A percentile compares a stretch with the other conserved stretches of the same genome.
Evolutionary conservation across 2,329 filamentous ascomycete species (phyloP).

Genomic region (Cyphellophora europaea): DNA sequence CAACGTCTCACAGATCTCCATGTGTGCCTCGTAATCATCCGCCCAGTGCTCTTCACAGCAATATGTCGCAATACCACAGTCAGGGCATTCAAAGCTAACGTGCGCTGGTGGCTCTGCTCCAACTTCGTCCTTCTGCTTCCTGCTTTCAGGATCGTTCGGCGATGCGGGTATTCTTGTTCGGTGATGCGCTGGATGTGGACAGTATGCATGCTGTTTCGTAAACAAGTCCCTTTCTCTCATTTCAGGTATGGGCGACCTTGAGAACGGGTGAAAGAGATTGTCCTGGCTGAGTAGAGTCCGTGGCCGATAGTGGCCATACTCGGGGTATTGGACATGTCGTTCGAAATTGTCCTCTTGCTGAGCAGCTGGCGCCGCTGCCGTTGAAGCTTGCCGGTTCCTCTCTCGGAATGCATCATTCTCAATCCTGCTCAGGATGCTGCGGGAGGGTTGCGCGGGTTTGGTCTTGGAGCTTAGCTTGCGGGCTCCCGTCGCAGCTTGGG

Average conservation of each 20-base stretch:
- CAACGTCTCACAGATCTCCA: conserved; percentile 85
- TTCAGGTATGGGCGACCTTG: conserved; percentile 75
- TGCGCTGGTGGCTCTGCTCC: conserved; percentile 56
- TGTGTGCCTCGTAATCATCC: conserved; percentile 85
- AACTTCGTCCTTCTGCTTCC: conserved; percentile 44
- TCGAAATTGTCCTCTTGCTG: conserved; percentile 15
- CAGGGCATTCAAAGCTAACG: conserved; percentile 88
- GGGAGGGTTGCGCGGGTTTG: conserved; percentile 8
- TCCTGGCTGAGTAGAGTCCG: conserved; percentile 52
- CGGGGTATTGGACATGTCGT: conserved; percentile 12
- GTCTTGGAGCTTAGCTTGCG: conserved; percentile 9
- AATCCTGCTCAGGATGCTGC: conserved; percentile 5
- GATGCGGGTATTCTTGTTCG: conserved; percentile 60
- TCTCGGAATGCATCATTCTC: conserved; percentile 5
- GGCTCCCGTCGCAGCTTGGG: conserved; percentile 4
- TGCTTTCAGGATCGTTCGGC: conserved; percentile 53
- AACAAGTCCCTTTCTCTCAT: conserved; percentile 82
- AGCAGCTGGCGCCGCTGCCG: conserved; percentile 10
- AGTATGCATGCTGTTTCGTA: conserved; percentile 88
- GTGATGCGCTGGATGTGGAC: conserved; percentile 80
- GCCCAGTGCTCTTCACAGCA: conserved; percentile 94
- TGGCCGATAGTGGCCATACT: conserved; percentile 18
- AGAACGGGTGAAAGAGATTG: conserved; percentile 90
- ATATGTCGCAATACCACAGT: conserved; percentile 88
- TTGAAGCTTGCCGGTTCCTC: conserved; percentile 10